Conservation (phyloP, 2,329 filamentous ascomycete species). For the Ophiocordyceps camponoti-rufipedis region DNA sequence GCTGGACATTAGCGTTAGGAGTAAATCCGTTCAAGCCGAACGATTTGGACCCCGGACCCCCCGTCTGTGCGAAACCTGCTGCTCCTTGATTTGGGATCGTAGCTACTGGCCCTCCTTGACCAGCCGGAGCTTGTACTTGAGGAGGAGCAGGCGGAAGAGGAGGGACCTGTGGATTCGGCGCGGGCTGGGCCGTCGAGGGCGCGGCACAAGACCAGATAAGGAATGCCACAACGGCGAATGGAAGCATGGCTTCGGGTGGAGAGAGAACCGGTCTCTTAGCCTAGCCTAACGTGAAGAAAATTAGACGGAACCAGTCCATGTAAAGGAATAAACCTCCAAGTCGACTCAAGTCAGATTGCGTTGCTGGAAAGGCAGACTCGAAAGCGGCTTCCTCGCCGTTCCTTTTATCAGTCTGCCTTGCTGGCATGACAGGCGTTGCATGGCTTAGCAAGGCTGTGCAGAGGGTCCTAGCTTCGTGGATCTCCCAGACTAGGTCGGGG, state of each 20-base stretch:
- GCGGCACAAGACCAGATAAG: neutral
- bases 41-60: too few relatives aligned
- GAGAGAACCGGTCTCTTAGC: neutral
- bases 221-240: neutral
- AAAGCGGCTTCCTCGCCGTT: neutral
- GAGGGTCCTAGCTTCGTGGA: neutral
- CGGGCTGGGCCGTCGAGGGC: neutral
- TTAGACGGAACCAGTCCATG: too few relatives aligned
- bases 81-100: too few relatives aligned
- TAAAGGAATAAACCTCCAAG: neutral
- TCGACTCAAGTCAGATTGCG: neutral
- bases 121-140: too few relatives aligned
- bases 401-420: neutral
- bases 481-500: neutral
- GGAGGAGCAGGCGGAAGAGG: too few relatives aligned
- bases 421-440: neutral
- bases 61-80: too few relatives aligned
- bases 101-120: too few relatives aligned
- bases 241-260: neutral
- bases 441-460: neutral
- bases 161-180: too few relatives aligned
- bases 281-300: too few relatives aligned
- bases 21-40: too few relatives aligned
- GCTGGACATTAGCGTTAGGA: too few relatives aligned
- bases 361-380: neutral